Percentiles rank a stretch among this genome's conserved stretches.
These are phyloP conservation scores for Kodamaea nitidulidarum DNA, from an alignment of 805 yeast species.

Conservation along the genomic window DNA sequence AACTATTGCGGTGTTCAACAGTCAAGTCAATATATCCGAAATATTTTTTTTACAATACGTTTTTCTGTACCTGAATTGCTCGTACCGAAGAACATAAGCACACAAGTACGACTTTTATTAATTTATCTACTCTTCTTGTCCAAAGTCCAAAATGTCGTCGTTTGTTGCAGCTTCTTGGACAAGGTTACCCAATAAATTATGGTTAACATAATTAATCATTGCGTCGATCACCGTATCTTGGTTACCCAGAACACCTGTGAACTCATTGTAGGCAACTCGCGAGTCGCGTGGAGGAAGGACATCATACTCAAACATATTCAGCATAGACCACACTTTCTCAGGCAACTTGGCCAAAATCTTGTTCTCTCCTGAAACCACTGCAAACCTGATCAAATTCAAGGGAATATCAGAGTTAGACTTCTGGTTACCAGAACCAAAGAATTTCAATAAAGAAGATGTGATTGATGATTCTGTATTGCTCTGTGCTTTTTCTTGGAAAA, in stretches of 20 bases:
- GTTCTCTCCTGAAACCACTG: slow-evolving; percentile 66
- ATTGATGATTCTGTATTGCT: background rate
- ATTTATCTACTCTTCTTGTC: background rate
- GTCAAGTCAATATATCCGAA: background rate
- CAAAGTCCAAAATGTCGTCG: slow-evolving; percentile 1
- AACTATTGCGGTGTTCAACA: background rate
- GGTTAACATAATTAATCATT: slow-evolving; percentile 44
- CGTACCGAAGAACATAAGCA: too few species aligned
- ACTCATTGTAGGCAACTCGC: slow-evolving; percentile 35
- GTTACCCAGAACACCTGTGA: slow-evolving; percentile 21
- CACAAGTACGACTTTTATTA: too few species aligned
- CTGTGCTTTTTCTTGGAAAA: background rate
- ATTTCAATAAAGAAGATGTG: slow-evolving; percentile 13
- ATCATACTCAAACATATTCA: slow-evolving; percentile 67
- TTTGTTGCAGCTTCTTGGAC: slow-evolving; percentile 4
- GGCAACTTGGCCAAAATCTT: slow-evolving; percentile 71
- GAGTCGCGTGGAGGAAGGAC: slow-evolving; percentile 57
- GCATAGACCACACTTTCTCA: slow-evolving; percentile 50
- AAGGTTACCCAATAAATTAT: slow-evolving; percentile 37
- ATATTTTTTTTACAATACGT: background rate
- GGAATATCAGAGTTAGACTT: slow-evolving; percentile 41
- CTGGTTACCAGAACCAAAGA: slow-evolving; percentile 10
- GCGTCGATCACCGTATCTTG: slow-evolving; percentile 19
- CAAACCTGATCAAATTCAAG: slow-evolving; percentile 59
- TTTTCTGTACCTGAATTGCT: background rate